Conservation (phyloP, 768 basidiomycete genomes). For the Boletus bicolor region DNA sequence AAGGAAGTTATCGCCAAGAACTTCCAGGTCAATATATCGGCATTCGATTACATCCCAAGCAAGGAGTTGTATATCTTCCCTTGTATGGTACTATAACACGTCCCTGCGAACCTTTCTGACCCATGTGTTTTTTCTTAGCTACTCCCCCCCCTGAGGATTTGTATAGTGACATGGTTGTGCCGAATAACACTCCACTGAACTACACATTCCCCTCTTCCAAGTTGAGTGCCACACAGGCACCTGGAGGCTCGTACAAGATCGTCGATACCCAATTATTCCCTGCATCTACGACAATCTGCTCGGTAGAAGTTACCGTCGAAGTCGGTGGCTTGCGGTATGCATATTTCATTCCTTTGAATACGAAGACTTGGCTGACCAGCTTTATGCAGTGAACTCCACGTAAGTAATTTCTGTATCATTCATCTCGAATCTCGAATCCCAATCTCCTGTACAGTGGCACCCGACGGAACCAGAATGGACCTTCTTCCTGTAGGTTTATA, state of each 20-base stretch:
- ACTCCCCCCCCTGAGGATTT: conserved; percentile 41
- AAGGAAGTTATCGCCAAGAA: conserved; percentile 61
- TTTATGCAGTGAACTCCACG: conserved; percentile 42
- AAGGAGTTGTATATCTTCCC: conserved; percentile 56
- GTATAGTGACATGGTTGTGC: conserved; percentile 43
- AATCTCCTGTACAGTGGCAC: conserved; percentile 40
- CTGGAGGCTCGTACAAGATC: conserved; percentile 59
- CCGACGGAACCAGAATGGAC: conserved; percentile 50
- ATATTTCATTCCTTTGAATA: background rate
- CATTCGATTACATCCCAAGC: conserved; percentile 54
- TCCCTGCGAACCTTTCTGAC: background rate
- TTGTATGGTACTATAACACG: conserved; percentile 20
- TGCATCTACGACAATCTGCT: conserved; percentile 50
- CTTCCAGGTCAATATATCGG: conserved; percentile 46
- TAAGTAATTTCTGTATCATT: conserved; percentile 21
- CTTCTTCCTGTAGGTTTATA: conserved; percentile 35
- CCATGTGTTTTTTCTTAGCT: conserved; percentile 24
- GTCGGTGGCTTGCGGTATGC: conserved; percentile 58
- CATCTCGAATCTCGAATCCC: background rate
- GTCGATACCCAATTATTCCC: conserved; percentile 55
- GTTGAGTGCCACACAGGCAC: conserved; percentile 38
- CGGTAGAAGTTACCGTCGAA: conserved; percentile 56
- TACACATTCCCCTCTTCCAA: conserved; percentile 55
- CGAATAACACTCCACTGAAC: conserved; percentile 48
- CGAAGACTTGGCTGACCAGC: background rate